phyloP scores from a whole-genome alignment of 2,329 filamentous ascomycete genomes.

The Onygenales sp. region DNA sequence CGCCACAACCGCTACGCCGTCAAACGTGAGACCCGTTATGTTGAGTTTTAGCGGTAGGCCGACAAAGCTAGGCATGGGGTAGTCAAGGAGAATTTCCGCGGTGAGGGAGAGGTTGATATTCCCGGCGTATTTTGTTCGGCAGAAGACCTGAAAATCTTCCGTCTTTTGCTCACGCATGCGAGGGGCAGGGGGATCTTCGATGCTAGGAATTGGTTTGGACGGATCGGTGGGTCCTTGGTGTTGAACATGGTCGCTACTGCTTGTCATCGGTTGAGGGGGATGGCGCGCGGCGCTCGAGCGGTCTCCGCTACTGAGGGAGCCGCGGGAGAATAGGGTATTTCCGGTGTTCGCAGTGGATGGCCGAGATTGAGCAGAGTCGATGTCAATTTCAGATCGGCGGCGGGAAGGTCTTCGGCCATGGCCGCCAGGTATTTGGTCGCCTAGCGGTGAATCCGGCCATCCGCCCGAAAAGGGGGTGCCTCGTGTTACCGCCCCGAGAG shows the following conservation, averaged over 20 bases:
- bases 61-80: conserved; percentile 97
- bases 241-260: conserved; percentile 7
- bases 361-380: conserved; percentile 27
- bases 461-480: conserved; percentile 18
- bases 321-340: conserved; percentile 22
- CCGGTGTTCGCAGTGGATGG: conserved; percentile 38
- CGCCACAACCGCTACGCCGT: conserved; percentile 85
- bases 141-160: conserved; percentile 87
- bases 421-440: conserved; percentile 20
- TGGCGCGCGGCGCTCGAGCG: conserved; percentile 21
- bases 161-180: conserved; percentile 62
- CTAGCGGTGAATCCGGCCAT: conserved; percentile 25
- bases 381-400: conserved; percentile 22
- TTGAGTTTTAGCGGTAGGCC: conserved; percentile 89
- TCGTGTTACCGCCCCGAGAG: conserved; percentile 37
- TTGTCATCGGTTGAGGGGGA: conserved; percentile 11
- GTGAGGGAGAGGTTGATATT: conserved; percentile 82
- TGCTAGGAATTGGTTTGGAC: conserved; percentile 1
- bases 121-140: conserved; percentile 80
- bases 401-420: conserved; percentile 7
- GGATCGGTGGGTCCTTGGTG: background rate
- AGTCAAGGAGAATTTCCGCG: conserved; percentile 91
- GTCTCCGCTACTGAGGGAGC: conserved; percentile 14
- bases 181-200: conserved; percentile 27
- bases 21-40: conserved; percentile 89